phyloP scores from a whole-genome alignment of 805 yeast species.

The Candida yuanshanica region DNA sequence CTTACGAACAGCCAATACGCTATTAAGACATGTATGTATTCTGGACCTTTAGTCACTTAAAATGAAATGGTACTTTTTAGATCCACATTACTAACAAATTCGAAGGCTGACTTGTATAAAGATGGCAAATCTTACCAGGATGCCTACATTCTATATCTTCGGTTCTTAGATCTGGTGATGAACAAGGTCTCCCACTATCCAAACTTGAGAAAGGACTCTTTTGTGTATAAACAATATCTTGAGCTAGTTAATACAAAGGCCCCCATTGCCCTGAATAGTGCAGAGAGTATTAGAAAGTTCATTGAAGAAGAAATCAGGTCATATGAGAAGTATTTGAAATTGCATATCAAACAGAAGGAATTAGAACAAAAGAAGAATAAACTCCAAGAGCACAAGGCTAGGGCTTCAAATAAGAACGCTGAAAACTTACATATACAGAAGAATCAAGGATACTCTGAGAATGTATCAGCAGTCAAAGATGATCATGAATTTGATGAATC shows the following conservation, averaged over 20 bases:
- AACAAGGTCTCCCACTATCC: slow-evolving; percentile 44
- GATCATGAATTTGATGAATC: slow-evolving; percentile 17
- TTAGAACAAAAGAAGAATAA: slow-evolving; percentile 6
- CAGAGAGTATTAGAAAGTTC: slow-evolving; percentile 20
- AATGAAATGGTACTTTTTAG: slow-evolving; percentile 1
- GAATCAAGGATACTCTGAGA: too few relatives aligned
- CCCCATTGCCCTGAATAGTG: slow-evolving; percentile 18
- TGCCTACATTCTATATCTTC: slow-evolving; percentile 49
- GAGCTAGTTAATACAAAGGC: slow-evolving; percentile 19
- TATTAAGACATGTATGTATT: slow-evolving; percentile 35
- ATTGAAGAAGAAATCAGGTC: slow-evolving; percentile 28
- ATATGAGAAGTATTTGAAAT: slow-evolving; percentile 18
- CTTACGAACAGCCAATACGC: slow-evolving; percentile 46
- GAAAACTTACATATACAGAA: too few relatives aligned
- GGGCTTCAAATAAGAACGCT: not conserved
- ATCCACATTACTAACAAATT: not conserved
- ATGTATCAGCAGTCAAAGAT: slow-evolving; percentile 1
- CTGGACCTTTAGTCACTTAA: not conserved
- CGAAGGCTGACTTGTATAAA: slow-evolving; percentile 39
- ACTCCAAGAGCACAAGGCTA: slow-evolving; percentile 1
- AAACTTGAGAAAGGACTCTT: slow-evolving; percentile 27
- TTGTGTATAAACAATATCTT: slow-evolving; percentile 11
- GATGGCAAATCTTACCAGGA: slow-evolving; percentile 38
- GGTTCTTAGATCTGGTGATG: slow-evolving; percentile 54
- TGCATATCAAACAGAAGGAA: slow-evolving; percentile 22